Percentiles rank a stretch among this genome's conserved stretches.
These are phyloP conservation scores for Ceratocystis lukuohia DNA, from an alignment of 2,329 filamentous ascomycete genomes.

Conservation along the genomic window DNA sequence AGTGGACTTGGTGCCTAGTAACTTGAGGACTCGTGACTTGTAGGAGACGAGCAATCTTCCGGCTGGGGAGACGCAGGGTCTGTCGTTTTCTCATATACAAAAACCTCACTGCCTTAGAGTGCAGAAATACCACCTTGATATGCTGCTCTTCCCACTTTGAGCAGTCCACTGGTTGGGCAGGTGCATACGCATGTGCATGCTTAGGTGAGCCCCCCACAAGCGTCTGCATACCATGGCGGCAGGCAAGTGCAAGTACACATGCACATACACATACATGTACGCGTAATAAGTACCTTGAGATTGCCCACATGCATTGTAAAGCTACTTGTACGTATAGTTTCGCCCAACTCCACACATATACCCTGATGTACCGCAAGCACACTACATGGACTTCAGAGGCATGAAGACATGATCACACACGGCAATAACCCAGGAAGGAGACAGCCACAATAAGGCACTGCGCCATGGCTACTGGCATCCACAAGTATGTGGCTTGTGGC, in stretches of 20 bases:
- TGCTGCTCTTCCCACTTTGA: neutral
- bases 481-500: neutral
- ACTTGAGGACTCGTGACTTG: neutral
- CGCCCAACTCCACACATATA: neutral
- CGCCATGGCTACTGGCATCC: neutral
- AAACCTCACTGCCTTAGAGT: neutral
- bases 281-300: neutral
- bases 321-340: neutral
- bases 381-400: neutral
- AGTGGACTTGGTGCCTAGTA: neutral
- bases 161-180: neutral
- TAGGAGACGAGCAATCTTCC: neutral
- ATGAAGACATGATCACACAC: neutral
- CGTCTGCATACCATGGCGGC: neutral
- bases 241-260: neutral
- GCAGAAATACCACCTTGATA: neutral
- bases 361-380: neutral
- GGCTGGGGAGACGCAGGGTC: neutral
- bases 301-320: neutral
- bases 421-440: neutral
- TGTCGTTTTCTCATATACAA: neutral
- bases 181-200: conserved; percentile 1
- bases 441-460: neutral
- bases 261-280: neutral
- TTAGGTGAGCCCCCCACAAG: neutral